Conservation (phyloP, 2,329 filamentous ascomycete species). For the Chrysoporthe austroafricana region DNA sequence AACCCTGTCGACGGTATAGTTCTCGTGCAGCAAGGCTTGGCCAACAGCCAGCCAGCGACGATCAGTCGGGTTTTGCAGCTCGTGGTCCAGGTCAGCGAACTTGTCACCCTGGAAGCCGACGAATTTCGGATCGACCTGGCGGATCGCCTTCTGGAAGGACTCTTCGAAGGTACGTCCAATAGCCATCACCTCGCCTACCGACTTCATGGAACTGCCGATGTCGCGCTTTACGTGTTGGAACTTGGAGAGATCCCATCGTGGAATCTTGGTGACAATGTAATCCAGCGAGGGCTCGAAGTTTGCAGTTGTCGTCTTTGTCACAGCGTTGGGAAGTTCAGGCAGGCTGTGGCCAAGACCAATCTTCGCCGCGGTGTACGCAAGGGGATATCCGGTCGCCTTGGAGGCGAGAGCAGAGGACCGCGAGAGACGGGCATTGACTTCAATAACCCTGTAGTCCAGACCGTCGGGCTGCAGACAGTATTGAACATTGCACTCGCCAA, state of each 20-base stretch:
- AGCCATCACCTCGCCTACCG: slow-evolving; percentile 98
- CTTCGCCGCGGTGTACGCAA: slow-evolving; percentile 97
- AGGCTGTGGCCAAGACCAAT: slow-evolving; percentile 95
- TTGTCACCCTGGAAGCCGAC: slow-evolving; percentile 93
- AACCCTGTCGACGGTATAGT: slow-evolving; percentile 88
- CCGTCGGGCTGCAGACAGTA: slow-evolving; percentile 96
- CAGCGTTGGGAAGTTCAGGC: slow-evolving; percentile 94
- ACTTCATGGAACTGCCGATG: slow-evolving; percentile 98
- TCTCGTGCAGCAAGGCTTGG: slow-evolving; percentile 96
- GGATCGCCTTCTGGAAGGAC: slow-evolving; percentile 98
- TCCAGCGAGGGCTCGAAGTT: slow-evolving; percentile 98
- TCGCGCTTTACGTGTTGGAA: slow-evolving; percentile 99
- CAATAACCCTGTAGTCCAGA: slow-evolving; percentile 97
- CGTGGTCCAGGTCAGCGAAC: slow-evolving; percentile 90
- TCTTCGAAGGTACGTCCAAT: slow-evolving; percentile 98
- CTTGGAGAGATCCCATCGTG: slow-evolving; percentile 96
- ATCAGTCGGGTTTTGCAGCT: slow-evolving; percentile 90
- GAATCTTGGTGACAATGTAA: slow-evolving; percentile 98
- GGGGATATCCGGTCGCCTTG: slow-evolving; percentile 94
- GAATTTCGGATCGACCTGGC: slow-evolving; percentile 91
- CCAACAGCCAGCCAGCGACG: slow-evolving; percentile 96
- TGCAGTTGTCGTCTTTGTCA: slow-evolving; percentile 97
- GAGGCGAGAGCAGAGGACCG: slow-evolving; percentile 94
- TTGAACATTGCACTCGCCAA: slow-evolving; percentile 99
- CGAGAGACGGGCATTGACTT: slow-evolving; percentile 96